Evolutionary conservation across 1,284 basidiomycete genomes (phyloP).

Genomic region (Marasmius fiardii): DNA sequence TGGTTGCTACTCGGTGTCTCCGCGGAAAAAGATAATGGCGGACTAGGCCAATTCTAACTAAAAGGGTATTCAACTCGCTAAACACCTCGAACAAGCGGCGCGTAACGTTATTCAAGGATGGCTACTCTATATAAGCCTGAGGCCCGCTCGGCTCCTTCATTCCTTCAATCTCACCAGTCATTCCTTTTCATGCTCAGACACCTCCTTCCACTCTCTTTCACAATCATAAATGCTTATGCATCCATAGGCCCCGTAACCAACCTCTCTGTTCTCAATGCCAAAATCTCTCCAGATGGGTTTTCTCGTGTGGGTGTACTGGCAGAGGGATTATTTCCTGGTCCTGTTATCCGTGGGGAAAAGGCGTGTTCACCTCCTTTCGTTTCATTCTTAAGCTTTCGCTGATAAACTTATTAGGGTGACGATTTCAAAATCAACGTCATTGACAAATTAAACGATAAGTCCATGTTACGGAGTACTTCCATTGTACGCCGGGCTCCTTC

Average conservation of each 20-base stretch:
- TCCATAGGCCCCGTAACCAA: neutral
- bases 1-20: too few relatives aligned
- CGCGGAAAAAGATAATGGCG: too few relatives aligned
- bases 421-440: constrained; percentile 22
- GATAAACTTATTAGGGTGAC: constrained; percentile 3
- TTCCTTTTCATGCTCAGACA: too few relatives aligned
- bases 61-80: too few relatives aligned
- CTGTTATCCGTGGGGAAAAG: constrained; percentile 23
- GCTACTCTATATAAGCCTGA: too few relatives aligned
- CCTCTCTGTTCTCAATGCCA: neutral
- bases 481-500: constrained; percentile 15
- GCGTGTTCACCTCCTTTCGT: constrained; percentile 4
- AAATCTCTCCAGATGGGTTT: constrained; percentile 1
- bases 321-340: constrained; percentile 17
- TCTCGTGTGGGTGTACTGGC: neutral
- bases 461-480: constrained; percentile 16
- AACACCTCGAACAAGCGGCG: too few relatives aligned
- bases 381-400: too few relatives aligned
- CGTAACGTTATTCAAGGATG: too few relatives aligned
- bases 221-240: neutral
- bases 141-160: too few relatives aligned
- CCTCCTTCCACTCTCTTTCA: too few relatives aligned
- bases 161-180: too few relatives aligned
- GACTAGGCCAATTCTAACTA: too few relatives aligned
- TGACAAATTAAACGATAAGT: constrained; percentile 19